Evolutionary conservation across 208 protist genomes (phyloP).

Genomic region (Lotmaria passim): DNA sequence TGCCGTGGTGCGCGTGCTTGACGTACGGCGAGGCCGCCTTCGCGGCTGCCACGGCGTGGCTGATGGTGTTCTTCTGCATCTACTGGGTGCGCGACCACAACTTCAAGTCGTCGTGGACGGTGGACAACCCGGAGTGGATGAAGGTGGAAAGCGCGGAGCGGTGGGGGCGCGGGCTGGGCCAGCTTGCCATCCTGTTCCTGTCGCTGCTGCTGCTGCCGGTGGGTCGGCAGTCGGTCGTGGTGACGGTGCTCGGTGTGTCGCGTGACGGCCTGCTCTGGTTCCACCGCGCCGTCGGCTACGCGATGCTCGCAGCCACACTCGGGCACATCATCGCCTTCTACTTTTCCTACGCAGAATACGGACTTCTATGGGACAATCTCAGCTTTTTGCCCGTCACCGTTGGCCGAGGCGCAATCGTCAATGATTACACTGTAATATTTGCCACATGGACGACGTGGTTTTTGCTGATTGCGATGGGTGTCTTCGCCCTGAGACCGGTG

Average conservation of each 20-base stretch:
- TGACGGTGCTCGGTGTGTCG: slow-evolving; percentile 50
- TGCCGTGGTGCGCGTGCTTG: slow-evolving; percentile 24
- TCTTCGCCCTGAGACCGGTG: slow-evolving; percentile 47
- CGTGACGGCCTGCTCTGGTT: slow-evolving; percentile 63
- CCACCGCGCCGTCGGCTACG: slow-evolving; percentile 53
- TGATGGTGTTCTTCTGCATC: slow-evolving; percentile 51
- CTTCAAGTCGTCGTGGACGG: slow-evolving; percentile 39
- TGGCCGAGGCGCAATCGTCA: slow-evolving; percentile 16
- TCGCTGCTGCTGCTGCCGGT: slow-evolving; percentile 63
- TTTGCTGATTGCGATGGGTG: slow-evolving; percentile 52
- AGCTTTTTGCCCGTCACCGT: slow-evolving; percentile 25
- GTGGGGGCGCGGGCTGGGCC: slow-evolving; percentile 53
- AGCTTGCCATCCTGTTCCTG: slow-evolving; percentile 63
- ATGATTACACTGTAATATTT: slow-evolving; percentile 51
- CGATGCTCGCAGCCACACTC: slow-evolving; percentile 35
- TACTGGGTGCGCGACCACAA: slow-evolving; percentile 78
- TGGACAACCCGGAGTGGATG: not conserved
- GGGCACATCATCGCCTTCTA: slow-evolving; percentile 38
- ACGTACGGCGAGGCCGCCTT: slow-evolving; percentile 41
- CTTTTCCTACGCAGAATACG: slow-evolving; percentile 31
- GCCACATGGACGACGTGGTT: slow-evolving; percentile 48
- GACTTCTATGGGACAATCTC: slow-evolving; percentile 40
- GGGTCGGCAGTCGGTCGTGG: slow-evolving; percentile 54
- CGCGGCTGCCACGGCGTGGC: slow-evolving; percentile 31
- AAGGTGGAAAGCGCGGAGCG: slow-evolving; percentile 36